These are phyloP conservation scores for Ceratobasidium sp. DNA, from an alignment of 1,284 basidiomycete genomes.

Conservation along the genomic window DNA sequence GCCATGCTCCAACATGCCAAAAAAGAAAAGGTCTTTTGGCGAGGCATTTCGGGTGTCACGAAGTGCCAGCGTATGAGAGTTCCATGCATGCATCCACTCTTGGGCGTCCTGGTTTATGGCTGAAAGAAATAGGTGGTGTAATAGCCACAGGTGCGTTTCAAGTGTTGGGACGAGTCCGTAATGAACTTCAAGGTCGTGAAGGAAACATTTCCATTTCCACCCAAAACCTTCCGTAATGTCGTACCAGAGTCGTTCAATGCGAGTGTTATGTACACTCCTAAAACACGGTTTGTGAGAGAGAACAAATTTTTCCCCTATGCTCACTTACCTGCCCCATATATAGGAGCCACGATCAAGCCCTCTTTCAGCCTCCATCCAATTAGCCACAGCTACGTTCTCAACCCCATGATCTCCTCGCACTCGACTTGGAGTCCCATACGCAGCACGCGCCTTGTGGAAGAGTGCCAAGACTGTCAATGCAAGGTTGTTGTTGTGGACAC, in stretches of 20 bases:
- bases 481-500: constrained; percentile 55
- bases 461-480: constrained; percentile 53
- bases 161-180: constrained; percentile 51
- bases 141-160: constrained; percentile 47
- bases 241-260: constrained; percentile 62
- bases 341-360: constrained; percentile 55
- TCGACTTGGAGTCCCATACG: constrained; percentile 57
- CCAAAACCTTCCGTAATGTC: constrained; percentile 57
- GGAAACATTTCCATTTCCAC: constrained; percentile 57
- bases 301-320: neutral
- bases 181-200: constrained; percentile 51
- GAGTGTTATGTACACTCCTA: constrained; percentile 59
- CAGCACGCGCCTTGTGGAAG: constrained; percentile 55
- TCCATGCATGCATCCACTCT: constrained; percentile 45
- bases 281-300: constrained; percentile 41
- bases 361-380: constrained; percentile 53
- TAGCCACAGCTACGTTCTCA: constrained; percentile 53
- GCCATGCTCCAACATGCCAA: neutral
- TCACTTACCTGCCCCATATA: constrained; percentile 58
- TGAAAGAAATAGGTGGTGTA: constrained; percentile 47
- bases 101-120: constrained; percentile 43
- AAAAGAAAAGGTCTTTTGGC: neutral
- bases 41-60: neutral
- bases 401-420: constrained; percentile 54
- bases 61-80: constrained; percentile 41